Evolutionary conservation across 805 yeast genomes (phyloP).

Genomic region (Metschnikowia lochheadii): DNA sequence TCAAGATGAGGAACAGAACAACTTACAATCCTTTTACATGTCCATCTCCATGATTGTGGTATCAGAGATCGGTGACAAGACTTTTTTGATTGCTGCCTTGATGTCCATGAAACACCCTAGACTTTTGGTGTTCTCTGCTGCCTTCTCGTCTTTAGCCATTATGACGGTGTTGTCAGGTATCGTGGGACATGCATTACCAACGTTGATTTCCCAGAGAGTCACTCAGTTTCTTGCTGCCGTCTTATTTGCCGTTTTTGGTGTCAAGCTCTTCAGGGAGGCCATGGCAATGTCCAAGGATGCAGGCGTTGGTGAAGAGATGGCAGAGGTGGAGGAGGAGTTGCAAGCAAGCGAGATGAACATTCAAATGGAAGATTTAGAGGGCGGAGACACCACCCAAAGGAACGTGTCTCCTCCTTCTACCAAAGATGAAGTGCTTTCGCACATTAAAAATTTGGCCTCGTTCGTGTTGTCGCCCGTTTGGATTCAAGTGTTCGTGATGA

Average conservation of each 20-base stretch:
- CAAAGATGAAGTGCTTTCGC: slow-evolving; percentile 25
- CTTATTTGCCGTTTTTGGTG: slow-evolving; percentile 79
- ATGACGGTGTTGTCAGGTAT: slow-evolving; percentile 92
- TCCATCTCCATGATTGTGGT: slow-evolving; percentile 86
- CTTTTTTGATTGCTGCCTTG: slow-evolving; percentile 91
- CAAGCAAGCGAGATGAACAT: slow-evolving; percentile 55
- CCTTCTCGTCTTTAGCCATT: slow-evolving; percentile 75
- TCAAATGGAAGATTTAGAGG: slow-evolving; percentile 55
- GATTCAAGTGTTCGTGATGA: slow-evolving; percentile 94
- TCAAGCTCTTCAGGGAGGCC: slow-evolving; percentile 75
- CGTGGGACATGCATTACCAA: slow-evolving; percentile 87
- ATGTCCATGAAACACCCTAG: slow-evolving; percentile 96
- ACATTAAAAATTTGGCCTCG: slow-evolving; percentile 52
- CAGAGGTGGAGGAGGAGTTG: slow-evolving; percentile 94
- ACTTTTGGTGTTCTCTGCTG: slow-evolving; percentile 79
- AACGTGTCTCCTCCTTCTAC: slow-evolving; percentile 8
- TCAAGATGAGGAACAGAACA: slow-evolving; percentile 3
- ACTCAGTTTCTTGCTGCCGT: slow-evolving; percentile 81
- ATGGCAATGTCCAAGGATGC: slow-evolving; percentile 70
- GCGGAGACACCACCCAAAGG: slow-evolving; percentile 34
- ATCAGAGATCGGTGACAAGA: slow-evolving; percentile 97
- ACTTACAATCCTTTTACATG: slow-evolving; percentile 57
- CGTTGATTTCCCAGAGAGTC: slow-evolving; percentile 70
- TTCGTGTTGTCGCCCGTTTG: slow-evolving; percentile 80
- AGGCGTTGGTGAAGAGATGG: slow-evolving; percentile 93